A percentile compares a stretch with the other conserved stretches of the same genome.
Evolutionary conservation across 768 basidiomycete species (phyloP).

Genomic region (Butyriboletus loyo): DNA sequence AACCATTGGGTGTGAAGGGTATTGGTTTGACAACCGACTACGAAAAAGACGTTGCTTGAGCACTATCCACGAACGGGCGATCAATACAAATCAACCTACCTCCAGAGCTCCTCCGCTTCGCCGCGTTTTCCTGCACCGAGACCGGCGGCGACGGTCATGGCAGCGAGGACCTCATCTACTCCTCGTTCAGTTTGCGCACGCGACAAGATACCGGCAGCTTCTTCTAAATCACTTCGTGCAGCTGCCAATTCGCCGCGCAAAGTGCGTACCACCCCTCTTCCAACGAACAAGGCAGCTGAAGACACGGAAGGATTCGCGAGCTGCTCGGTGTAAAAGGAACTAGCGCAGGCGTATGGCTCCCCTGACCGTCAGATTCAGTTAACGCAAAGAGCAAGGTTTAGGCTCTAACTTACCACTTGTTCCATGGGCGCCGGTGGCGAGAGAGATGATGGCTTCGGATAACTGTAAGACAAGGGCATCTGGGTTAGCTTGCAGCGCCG

Average conservation of each 20-base stretch:
- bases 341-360: conserved; percentile 37
- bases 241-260: conserved; percentile 69
- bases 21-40: conserved; percentile 45
- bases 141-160: conserved; percentile 59
- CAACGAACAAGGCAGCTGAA: conserved; percentile 69
- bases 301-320: conserved; percentile 75
- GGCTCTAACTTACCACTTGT: conserved; percentile 43
- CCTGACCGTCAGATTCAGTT: conserved; percentile 11
- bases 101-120: conserved; percentile 68
- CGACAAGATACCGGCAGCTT: conserved; percentile 46
- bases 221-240: conserved; percentile 80
- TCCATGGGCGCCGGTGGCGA: conserved; percentile 70
- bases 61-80: background rate
- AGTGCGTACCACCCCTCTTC: conserved; percentile 79
- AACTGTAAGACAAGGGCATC: conserved; percentile 87
- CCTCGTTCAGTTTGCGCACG: conserved; percentile 45
- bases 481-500: conserved; percentile 82
- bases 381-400: background rate
- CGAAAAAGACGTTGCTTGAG: conserved; percentile 2
- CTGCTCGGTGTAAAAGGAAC: conserved; percentile 79
- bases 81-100: conserved; percentile 42
- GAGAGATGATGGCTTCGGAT: conserved; percentile 80
- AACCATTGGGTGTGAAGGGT: conserved; percentile 70
- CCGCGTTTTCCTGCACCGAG: conserved; percentile 53
- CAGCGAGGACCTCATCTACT: conserved; percentile 62